Evolutionary conservation across 2,329 filamentous ascomycete species (phyloP).

Genomic region (Aspergillus sp.): DNA sequence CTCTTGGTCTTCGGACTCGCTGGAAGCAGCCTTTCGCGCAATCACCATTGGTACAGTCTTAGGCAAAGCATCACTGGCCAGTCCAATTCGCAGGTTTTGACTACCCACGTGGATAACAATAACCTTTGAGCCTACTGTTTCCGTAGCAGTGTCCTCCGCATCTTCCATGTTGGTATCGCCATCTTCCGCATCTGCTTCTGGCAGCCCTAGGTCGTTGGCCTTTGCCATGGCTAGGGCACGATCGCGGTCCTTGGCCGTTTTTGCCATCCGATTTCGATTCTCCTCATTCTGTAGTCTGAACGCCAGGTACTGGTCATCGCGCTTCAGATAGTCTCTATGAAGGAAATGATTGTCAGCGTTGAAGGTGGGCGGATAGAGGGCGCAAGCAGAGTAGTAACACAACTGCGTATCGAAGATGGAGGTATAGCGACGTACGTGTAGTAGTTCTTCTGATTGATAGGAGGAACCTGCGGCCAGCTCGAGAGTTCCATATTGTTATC

Average conservation of each 20-base stretch:
- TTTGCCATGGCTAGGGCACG: constrained; percentile 76
- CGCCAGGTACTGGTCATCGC: constrained; percentile 92
- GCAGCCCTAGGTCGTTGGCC: constrained; percentile 64
- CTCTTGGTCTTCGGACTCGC: constrained; percentile 79
- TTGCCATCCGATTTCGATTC: constrained; percentile 77
- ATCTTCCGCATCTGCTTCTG: constrained; percentile 47
- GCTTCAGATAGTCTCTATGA: constrained; percentile 89
- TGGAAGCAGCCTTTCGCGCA: constrained; percentile 73
- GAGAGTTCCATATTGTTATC: constrained; percentile 98
- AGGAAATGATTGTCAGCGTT: constrained; percentile 15
- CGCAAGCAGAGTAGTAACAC: background rate
- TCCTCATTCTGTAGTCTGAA: constrained; percentile 87
- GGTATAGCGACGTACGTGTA: constrained; percentile 69
- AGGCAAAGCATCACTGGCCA: constrained; percentile 92
- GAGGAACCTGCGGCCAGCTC: constrained; percentile 86
- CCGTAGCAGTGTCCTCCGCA: constrained; percentile 55
- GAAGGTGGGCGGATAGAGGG: background rate
- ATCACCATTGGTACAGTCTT: constrained; percentile 94
- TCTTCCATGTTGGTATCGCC: constrained; percentile 60
- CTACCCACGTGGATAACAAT: constrained; percentile 95
- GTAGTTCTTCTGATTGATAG: constrained; percentile 99
- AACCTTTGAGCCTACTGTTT: constrained; percentile 79
- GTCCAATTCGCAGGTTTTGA: constrained; percentile 89
- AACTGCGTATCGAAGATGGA: background rate
- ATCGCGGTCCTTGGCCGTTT: constrained; percentile 84